Base-by-base conservation (phyloP, 2,329 filamentous ascomycete species). In the Ampelomyces quisqualis region DNA sequence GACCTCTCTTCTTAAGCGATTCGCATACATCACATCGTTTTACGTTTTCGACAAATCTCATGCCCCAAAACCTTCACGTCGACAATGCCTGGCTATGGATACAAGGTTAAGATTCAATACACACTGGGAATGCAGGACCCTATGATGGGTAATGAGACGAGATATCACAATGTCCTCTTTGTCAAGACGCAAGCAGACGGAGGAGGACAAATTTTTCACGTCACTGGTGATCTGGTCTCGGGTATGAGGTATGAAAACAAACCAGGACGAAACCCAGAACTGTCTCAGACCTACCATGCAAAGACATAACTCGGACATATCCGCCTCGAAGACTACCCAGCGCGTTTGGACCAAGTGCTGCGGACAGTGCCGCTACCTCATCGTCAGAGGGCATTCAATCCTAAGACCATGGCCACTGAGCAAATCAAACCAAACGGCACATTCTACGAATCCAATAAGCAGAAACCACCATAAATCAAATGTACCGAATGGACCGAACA, bases 251-350 rank as follows among this genome's bases (percentile, higher is more conserved):
- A 26, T 15, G 28, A 38, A 28, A 26, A 34, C 3, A 34, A 17
- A 17, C 5, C 20, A 36, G 42, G 38, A 28, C 17, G 15, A 36
- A 39, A 27, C 5, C 38, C 34, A 28, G 43, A 42, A 31, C 17
- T 24, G 15, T 36, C 34, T 5, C 18, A 40, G 10, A 43, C 29
- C n/a, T 47, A 39, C 9, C 20, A 30, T 23, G 13, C 18, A 23
- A 47, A 42, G 26, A 23, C 24, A 17, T 38, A 42, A 22, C 19
- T 38, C 14, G 38, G 43, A 30, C 34, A 20, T 26, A 34, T 40
- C 20, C 18, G 31, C 10, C n/a, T n/a, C 11, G 30, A 38, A 38
- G 38, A 40, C 18, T 40, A 40, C 23, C 38, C 30, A 29, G 9
- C 4, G 19, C 38, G 24, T 33, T n/a, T 29, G 18, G 31, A 40